Base-by-base conservation (phyloP, 176 grass and related monocot species). In the Aegilops longissima region DNA sequence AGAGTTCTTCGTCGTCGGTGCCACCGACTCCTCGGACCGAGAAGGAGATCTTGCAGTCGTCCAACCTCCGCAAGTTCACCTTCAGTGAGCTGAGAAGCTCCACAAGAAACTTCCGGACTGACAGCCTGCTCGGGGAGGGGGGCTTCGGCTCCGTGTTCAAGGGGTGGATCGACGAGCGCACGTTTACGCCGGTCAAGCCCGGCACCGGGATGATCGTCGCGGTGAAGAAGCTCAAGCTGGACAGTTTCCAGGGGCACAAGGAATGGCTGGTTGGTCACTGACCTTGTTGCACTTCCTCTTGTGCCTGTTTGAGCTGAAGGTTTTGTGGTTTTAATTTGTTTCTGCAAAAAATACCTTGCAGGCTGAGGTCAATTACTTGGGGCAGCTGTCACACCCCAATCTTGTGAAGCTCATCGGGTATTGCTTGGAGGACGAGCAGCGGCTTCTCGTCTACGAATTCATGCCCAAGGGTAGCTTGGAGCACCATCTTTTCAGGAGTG, bases 401-500 rank as follows among this genome's bases (percentile, higher is more conserved):
- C 96, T 98, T 75, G 96, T 98, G 66, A 98, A 89, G 62, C 91
- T 98, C 35, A 82, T 92, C 9, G 96, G 96, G 30, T 98, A 95
- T 80, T 98, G 96, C 90, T 63, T 96, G 42, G 96, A 98, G 83
- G 96, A 98, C 6, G 96, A 95, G 66, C 93, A 98, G 44, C 62
- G 96, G 44, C 96, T 98, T 83, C 93, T 98, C 36, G 93, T 98
- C 18, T 98, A 98, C 5, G 96, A 98, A 70, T 98, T 94, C 84
- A 96, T 98, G 96, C 93, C 91, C n/a, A 91, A 88, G 65, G 96
- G 96, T 69, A 95, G 96, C 89, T 92, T 98, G 93, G 96, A 98
- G 90, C 94, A 98, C 87, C 96, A 98, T 85, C 96, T 98, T 66
- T 98, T 98, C 80, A 95, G 96, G 86, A 95, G 96, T 98, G 83